phyloP scores from a whole-genome alignment of 148 eudicot genomes.

The Pharnaceum exiguum region DNA sequence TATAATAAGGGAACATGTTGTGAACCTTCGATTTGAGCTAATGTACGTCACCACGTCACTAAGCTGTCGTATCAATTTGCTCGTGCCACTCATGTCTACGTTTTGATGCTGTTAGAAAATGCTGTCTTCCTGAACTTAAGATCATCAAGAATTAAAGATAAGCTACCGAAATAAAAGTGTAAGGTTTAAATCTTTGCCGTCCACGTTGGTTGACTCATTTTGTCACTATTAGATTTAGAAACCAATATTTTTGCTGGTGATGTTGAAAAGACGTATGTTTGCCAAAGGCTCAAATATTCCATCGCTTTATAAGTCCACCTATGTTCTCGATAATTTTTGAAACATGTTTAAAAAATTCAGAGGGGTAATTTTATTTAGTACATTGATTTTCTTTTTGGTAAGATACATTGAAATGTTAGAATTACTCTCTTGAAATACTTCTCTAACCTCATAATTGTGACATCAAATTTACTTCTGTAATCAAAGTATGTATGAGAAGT shows the following conservation, averaged over 20 bases:
- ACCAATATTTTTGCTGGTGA: conserved; percentile 3
- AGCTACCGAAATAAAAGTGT: neutral
- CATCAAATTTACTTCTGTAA: too few species aligned
- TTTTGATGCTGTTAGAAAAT: neutral
- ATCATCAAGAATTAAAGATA: neutral
- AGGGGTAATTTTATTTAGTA: neutral
- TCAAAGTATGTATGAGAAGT: too few species aligned
- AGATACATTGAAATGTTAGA: too few species aligned
- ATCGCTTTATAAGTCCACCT: conserved; percentile 5
- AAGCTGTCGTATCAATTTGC: neutral
- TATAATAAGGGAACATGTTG: too few species aligned
- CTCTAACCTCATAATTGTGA: too few species aligned
- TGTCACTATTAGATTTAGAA: conserved; percentile 13
- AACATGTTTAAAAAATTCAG: neutral
- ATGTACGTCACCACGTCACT: neutral
- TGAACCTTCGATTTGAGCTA: too few species aligned
- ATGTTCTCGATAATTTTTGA: too few species aligned
- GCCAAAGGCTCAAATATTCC: conserved; percentile 23
- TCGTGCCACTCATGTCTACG: neutral
- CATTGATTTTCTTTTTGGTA: too few species aligned
- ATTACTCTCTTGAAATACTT: too few species aligned
- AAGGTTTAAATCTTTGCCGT: conserved; percentile 5
- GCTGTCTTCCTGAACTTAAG: neutral
- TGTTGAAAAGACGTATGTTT: conserved; percentile 14
- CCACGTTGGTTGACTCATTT: conserved; percentile 17